Conservation (phyloP, 1,139 yeast species). For the Kazachstania sp. region DNA sequence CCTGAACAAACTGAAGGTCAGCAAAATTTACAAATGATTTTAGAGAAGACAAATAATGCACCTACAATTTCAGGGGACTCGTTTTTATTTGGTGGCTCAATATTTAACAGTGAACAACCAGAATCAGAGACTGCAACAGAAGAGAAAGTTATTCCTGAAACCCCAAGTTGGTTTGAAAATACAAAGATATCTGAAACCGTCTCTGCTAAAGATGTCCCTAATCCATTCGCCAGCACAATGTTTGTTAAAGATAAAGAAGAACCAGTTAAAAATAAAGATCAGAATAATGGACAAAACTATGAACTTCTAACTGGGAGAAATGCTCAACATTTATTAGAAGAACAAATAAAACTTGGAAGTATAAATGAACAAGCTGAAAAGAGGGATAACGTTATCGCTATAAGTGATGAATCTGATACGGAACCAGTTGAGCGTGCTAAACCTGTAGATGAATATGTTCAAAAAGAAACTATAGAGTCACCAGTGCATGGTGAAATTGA, state of each 20-base stretch:
- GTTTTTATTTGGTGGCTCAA: slow-evolving; percentile 15
- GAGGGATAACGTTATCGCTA: not conserved
- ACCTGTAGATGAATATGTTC: too few species aligned
- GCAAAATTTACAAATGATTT: slow-evolving; percentile 18
- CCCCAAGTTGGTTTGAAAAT: slow-evolving; percentile 18
- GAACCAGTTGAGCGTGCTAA: not conserved
- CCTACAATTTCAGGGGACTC: slow-evolving; percentile 9
- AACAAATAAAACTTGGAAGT: not conserved
- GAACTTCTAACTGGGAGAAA: slow-evolving; percentile 1
- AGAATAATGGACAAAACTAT: not conserved
- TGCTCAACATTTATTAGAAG: slow-evolving; percentile 3
- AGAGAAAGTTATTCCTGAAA: slow-evolving; percentile 11
- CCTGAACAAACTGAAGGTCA: slow-evolving; percentile 15
- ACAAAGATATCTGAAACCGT: not conserved
- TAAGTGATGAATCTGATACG: not conserved
- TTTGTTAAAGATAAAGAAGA: slow-evolving; percentile 7
- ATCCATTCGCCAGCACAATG: slow-evolving; percentile 3
- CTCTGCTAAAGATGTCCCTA: not conserved
- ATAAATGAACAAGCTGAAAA: not conserved
- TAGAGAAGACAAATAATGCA: slow-evolving; percentile 17
- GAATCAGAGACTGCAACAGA: not conserved
- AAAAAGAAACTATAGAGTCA: not conserved
- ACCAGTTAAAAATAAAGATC: not conserved
- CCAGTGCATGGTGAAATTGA: not conserved
- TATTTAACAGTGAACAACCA: slow-evolving; percentile 1